Conservation (phyloP, 2,329 filamentous ascomycete species). For the Pseudogymnoascus sp. region DNA sequence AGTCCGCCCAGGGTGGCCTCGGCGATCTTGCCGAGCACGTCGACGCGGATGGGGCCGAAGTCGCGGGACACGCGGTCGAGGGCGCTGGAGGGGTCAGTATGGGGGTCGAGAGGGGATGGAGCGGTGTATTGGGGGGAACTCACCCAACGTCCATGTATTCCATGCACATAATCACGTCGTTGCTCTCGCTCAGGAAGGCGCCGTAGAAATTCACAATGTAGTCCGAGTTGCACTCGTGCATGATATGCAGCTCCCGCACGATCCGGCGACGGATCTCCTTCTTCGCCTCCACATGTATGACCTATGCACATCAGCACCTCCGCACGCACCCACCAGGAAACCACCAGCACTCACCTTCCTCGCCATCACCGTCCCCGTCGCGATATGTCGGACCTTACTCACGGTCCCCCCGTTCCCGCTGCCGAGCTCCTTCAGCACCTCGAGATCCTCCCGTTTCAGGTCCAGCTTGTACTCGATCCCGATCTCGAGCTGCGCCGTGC, state of each 20-base stretch:
- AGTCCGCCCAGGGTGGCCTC: slow-evolving; percentile 90
- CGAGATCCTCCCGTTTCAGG: slow-evolving; percentile 81
- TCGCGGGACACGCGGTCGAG: slow-evolving; percentile 90
- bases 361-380: slow-evolving; percentile 94
- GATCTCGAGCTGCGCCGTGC: slow-evolving; percentile 74
- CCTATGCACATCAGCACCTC: slow-evolving; percentile 41
- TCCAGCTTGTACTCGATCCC: slow-evolving; percentile 96
- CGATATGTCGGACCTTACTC: slow-evolving; percentile 93
- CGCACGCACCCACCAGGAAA: not conserved
- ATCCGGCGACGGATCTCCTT: slow-evolving; percentile 96
- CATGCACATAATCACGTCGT: slow-evolving; percentile 99
- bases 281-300: slow-evolving; percentile 97
- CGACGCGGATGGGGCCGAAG: slow-evolving; percentile 90
- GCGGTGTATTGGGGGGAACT: slow-evolving; percentile 31
- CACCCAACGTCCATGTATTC: slow-evolving; percentile 99
- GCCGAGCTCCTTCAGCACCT: slow-evolving; percentile 89
- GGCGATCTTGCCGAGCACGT: slow-evolving; percentile 95
- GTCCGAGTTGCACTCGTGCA: slow-evolving; percentile 94
- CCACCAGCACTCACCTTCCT: slow-evolving; percentile 62
- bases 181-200: slow-evolving; percentile 91
- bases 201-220: slow-evolving; percentile 98
- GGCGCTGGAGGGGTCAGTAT: slow-evolving; percentile 51
- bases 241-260: slow-evolving; percentile 93
- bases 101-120: not conserved
- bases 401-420: slow-evolving; percentile 96